Evolutionary conservation across 2,329 filamentous ascomycete species (phyloP).

Genomic region (Rutstroemia sp.): DNA sequence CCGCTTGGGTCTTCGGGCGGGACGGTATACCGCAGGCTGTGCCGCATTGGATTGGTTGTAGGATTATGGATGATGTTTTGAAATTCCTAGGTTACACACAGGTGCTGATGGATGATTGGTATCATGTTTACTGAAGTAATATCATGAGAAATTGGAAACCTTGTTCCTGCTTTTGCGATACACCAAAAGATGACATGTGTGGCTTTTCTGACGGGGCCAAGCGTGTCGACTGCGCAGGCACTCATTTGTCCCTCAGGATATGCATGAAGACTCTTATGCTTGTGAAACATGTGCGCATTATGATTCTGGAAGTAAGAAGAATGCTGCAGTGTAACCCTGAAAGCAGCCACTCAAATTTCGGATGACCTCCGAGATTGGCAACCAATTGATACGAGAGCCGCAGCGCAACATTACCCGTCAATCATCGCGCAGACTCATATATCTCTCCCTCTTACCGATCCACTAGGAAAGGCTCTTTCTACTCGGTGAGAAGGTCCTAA

Average conservation of each 20-base stretch:
- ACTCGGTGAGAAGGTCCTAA: too few species aligned
- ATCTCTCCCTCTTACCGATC: neutral
- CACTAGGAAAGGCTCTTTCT: neutral
- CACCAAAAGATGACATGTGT: neutral
- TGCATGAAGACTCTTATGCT: too few species aligned
- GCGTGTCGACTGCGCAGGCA: too few species aligned
- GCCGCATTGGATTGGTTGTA: neutral
- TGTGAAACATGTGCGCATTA: neutral
- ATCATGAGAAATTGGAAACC: neutral
- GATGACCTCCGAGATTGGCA: neutral
- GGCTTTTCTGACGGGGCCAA: neutral
- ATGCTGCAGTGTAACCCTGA: neutral
- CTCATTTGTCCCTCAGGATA: too few species aligned
- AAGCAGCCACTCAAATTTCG: neutral
- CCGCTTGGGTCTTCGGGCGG: neutral
- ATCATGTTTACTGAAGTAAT: neutral
- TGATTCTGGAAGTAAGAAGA: constrained; percentile 3
- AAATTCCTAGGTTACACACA: neutral
- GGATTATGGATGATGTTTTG: neutral
- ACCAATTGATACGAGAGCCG: neutral
- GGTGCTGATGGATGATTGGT: neutral
- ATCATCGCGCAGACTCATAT: neutral
- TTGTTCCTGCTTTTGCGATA: neutral
- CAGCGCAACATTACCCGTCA: neutral
- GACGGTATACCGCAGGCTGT: neutral